These are phyloP conservation scores for Podospora conica DNA, from an alignment of 495 filamentous ascomycete genomes.

Conservation along the genomic window DNA sequence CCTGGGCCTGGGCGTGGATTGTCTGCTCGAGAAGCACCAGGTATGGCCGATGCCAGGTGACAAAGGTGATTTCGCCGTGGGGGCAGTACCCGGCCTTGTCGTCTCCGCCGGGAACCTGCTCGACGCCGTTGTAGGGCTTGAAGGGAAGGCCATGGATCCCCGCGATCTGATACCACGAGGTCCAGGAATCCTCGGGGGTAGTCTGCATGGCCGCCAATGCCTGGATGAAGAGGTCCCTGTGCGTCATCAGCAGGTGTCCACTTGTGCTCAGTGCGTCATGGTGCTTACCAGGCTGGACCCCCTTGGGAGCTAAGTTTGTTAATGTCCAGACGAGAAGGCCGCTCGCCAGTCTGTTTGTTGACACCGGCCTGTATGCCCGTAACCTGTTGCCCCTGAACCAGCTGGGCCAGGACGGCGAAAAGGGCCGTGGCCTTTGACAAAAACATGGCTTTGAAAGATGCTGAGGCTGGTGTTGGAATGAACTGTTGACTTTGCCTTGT, in stretches of 20 bases:
- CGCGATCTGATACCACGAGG: not conserved
- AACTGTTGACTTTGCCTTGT: not conserved
- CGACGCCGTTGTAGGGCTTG: not conserved
- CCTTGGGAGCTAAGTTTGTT: not conserved
- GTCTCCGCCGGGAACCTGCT: not conserved
- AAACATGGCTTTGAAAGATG: not conserved
- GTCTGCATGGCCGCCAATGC: not conserved
- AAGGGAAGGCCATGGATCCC: conserved; percentile 1
- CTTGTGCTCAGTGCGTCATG: not conserved
- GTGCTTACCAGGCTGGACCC: not conserved
- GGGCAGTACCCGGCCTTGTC: conserved; percentile 42
- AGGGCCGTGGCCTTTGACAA: not conserved
- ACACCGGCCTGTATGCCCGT: not conserved
- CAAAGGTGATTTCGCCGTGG: conserved; percentile 55
- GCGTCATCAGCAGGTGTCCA: not conserved
- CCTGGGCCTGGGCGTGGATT: conserved; percentile 42
- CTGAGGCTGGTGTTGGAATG: not conserved
- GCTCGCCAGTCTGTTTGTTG: not conserved
- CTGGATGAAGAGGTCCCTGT: not conserved
- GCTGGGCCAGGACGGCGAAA: not conserved
- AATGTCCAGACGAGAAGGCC: not conserved
- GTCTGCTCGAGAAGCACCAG: conserved; percentile 37
- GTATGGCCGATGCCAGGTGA: conserved; percentile 64
- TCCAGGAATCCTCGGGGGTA: not conserved
- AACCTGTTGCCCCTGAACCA: not conserved